Conservation (phyloP, 129 eudicot genomes). For the Flaveria ramosissima region DNA sequence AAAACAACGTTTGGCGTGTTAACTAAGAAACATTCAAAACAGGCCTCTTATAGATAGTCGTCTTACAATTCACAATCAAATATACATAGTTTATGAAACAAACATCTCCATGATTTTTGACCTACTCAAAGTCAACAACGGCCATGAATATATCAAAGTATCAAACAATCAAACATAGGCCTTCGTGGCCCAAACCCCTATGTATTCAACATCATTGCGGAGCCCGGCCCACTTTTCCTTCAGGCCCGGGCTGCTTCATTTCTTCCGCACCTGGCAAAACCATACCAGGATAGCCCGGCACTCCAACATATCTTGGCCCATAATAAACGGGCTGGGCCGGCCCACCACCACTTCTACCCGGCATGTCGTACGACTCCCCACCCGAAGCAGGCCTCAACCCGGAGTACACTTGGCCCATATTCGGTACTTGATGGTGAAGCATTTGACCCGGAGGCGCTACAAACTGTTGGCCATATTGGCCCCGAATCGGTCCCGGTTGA, state of each 20-base stretch:
- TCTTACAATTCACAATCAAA: constrained; percentile 34
- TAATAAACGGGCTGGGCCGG: constrained; percentile 58
- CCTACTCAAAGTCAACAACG: constrained; percentile 25
- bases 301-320: constrained; percentile 57
- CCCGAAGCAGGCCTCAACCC: constrained; percentile 48
- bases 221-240: constrained; percentile 47
- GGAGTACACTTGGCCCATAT: constrained; percentile 55
- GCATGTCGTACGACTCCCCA: constrained; percentile 47
- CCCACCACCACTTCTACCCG: constrained; percentile 48
- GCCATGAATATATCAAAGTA: constrained; percentile 1
- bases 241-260: constrained; percentile 43
- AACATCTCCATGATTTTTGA: constrained; percentile 29
- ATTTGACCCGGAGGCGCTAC: constrained; percentile 59
- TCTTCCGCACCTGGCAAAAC: constrained; percentile 58
- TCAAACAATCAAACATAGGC: constrained; percentile 18
- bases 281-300: constrained; percentile 66
- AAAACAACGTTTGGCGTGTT: no score
- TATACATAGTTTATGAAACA: constrained; percentile 23
- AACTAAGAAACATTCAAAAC: neutral
- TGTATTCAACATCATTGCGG: constrained; percentile 39
- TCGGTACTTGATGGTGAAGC: constrained; percentile 39
- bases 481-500: constrained; percentile 44
- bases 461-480: constrained; percentile 58
- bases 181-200: constrained; percentile 12
- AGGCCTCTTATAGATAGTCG: neutral